Evolutionary conservation across 441 rosid species (phyloP), one percentile per base, ranked within the genome.

Genomic region (Gossypium trilobum): DNA sequence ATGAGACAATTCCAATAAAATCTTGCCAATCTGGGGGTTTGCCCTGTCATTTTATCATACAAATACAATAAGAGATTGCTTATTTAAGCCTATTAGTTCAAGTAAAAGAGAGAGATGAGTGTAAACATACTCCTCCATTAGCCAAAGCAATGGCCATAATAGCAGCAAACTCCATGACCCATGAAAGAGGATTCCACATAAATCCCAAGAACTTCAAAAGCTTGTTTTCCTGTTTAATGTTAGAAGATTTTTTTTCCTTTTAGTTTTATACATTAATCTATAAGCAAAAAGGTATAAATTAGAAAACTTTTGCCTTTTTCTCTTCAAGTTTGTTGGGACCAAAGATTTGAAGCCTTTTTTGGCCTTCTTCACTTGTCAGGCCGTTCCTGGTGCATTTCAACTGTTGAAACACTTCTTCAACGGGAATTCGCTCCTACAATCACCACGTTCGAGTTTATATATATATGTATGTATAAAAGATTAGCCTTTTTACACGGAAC

Each of bases 1-100:
- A 81, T 8, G 78, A 82, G 66, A 85, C 70, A 11, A 89, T 89
- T 71, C 95, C 94, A 10, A 86, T 62, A 57, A 88, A 87, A 75
- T 88, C 93, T 75, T 88, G 93, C 93, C 93, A 88, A 78, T 88
- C 93, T 42, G 93, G 93, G 59, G 91, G 93, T 79, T 82, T 75
- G n/a, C 87, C 88, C 96, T 90, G 85, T 76, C 77, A 80, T 56
- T 61, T 50, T 14, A 25, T 8, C 14, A 65, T 13, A 2, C 11
- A 65, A 63, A n/a, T 50, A 39, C 11, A 39, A 39, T 8, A 39
- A 4, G 8, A 13, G 44, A 55, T 65, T 50, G 60, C 19, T 59
- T 14, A 59, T n/a, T 3, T 2, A 48, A 51, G 64, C 20, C 17
- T 20, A 23, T 42, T 13, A 7, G 5, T 20, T 64, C 68, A 64